Base-by-base conservation (phyloP, 2,329 filamentous ascomycete species). In the Exophiala sp. region DNA sequence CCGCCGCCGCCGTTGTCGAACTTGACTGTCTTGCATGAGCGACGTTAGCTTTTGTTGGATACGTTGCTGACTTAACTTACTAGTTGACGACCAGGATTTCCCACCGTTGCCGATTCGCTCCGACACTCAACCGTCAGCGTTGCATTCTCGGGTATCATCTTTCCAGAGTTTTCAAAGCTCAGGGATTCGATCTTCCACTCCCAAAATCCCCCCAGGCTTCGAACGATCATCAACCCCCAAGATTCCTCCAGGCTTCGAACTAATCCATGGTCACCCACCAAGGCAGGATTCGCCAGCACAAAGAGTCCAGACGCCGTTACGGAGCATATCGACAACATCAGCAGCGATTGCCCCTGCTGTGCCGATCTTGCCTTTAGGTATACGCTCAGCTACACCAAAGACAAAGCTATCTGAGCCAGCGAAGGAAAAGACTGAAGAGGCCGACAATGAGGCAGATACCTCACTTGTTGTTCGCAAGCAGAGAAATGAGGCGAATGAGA, bases 191-290 rank as follows among this genome's bases (percentile, higher is more conserved):
- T 55, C 60, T 10, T 55, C 50, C 7, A 63, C 62, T 7, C 62
- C 62, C 24, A 62, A 61, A 40, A 47, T 63, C 9, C 62, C 62
- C 20, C 62, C 62, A 7, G 62, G 60, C 4, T 60, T 46, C 71
- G 70, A 40, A 64, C 57, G 60, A 40, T 52, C 58, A 8, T 55
- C 50, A 8, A 63, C 62, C 10, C 62, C 62, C 24, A 62, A 61
- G 39, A 50, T 63, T 6, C 62, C 62, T 14, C 62, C 62, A n/a
- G 62, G 60, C 1, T 60, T 46, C 71, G 70, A 40, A 64, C 73
- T 20, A 68, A 68, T 21, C 75, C 79, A 54, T 74, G 78, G 20
- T 75, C 79, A 20, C 76, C 78, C 57, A 76, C 76, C 1, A 60
- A 36, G 54, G 35, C 47, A 49, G 14, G 51, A 34, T 12, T 52